Conservation (phyloP, 139 green algal species). For the Volvox africanus region DNA sequence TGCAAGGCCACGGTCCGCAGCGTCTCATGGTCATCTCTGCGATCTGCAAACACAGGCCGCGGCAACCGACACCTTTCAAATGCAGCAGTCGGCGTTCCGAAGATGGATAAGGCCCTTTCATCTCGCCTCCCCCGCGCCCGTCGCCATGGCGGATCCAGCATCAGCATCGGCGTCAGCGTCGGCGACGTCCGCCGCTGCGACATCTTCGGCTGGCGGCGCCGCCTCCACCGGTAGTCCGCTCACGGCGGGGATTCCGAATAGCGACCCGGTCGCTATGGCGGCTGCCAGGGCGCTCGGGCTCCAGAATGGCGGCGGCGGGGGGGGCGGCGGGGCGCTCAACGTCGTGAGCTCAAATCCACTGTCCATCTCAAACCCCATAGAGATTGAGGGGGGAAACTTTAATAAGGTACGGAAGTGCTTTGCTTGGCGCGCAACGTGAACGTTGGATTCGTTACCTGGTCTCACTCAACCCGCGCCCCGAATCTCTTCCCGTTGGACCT, state of each 20-base stretch:
- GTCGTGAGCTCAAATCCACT: constrained; percentile 8
- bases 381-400: constrained; percentile 7
- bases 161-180: not conserved
- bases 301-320: no score
- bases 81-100: not conserved
- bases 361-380: constrained; percentile 6
- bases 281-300: constrained; percentile 2
- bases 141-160: not conserved
- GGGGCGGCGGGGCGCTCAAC: constrained; percentile 21
- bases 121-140: not conserved
- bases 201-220: not conserved
- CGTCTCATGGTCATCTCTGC: not conserved
- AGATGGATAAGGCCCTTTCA: not conserved
- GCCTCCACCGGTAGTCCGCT: not conserved
- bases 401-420: not conserved
- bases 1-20: no score
- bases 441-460: no score
- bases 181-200: not conserved
- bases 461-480: no score
- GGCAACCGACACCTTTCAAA: not conserved
- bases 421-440: not conserved
- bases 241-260: not conserved
- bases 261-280: not conserved
- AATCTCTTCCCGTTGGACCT: no score
- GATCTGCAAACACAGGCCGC: not conserved